Base-by-base conservation (phyloP, 2,329 filamentous ascomycete species). In the Trichocomaceae sp. region DNA sequence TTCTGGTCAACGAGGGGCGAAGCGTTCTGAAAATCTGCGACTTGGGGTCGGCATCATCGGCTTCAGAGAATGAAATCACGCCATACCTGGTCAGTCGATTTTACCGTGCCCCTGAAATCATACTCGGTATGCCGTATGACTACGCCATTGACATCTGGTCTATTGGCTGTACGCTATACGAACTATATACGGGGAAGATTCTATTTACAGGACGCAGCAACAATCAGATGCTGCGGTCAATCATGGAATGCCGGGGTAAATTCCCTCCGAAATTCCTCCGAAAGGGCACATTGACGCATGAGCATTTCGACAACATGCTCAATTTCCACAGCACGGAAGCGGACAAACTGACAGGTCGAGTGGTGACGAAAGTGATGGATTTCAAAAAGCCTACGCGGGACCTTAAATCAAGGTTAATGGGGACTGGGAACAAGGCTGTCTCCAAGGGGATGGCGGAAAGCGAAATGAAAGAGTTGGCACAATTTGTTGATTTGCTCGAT, bases 61-160 rank as follows among this genome's bases (percentile, higher is more conserved):
- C 87, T 53, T 87, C 88, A 12, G 93, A 99, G 63, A 93, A 88
- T 60, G 90, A 96, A 65, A 87, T 95, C 59, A 96, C 90, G 0
- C 90, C 90, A 12, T 97, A 97, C 67, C 84, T 99, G 1, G 90
- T 97, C 66, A 96, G 90, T 75, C 86, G 95, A 54, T 99, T 97
- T 74, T 99, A 99, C 70, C 87, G 93, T 58, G 93, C 93, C 3
- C 93, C 95, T 2, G 93, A 99, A 74, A 90, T 99, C 67, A 96
- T 99, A 58, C 80, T 99, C 3, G 93, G 93, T n/a, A 91, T 96
- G 77, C 87, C 88, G 9, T 96, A 95, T 69, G 90, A 96, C 68
- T 95, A 92, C 68, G 86, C 87, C 7, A 89, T 97, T 61, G 93
- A 99, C 70, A 88, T 96, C 79, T 99, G 93, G 93, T 95, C 92